Percentiles rank a stretch among this genome's conserved stretches.
phyloP scores from a whole-genome alignment of 176 grass and related monocot species.

The Eleusine indica region DNA sequence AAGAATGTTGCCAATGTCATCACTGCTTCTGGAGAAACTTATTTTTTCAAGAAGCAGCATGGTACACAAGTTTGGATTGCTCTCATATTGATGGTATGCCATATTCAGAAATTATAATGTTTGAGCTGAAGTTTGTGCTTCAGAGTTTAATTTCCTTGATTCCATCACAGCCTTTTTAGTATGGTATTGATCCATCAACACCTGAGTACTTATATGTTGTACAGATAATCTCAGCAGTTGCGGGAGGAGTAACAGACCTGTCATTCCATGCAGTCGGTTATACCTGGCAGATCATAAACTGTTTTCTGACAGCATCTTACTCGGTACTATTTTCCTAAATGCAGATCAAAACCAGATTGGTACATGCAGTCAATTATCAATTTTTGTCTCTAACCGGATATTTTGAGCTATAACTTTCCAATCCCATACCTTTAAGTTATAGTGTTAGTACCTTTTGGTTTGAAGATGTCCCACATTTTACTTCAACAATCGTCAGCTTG shows the following conservation, averaged over 20 bases:
- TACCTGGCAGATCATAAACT: conserved; percentile 89
- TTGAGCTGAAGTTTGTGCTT: background rate
- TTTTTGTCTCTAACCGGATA: conserved; percentile 17
- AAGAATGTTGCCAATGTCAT: conserved; percentile 96
- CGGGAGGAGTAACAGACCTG: conserved; percentile 86
- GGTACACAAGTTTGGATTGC: conserved; percentile 87
- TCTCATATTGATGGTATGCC: conserved; percentile 82
- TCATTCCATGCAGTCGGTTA: conserved; percentile 90
- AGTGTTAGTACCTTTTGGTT: conserved; percentile 1
- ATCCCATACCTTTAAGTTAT: background rate
- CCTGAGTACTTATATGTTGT: conserved; percentile 31
- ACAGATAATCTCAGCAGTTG: conserved; percentile 93
- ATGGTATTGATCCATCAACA: conserved; percentile 13
- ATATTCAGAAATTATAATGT: conserved; percentile 35
- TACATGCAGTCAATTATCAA: background rate
- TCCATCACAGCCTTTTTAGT: background rate
- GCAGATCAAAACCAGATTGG: background rate
- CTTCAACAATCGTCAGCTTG: conserved; percentile 35
- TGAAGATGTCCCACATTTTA: conserved; percentile 18
- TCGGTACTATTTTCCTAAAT: conserved; percentile 71
- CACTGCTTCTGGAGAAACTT: conserved; percentile 92
- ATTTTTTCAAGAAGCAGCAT: conserved; percentile 87
- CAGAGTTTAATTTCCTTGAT: background rate
- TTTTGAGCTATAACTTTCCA: conserved; percentile 12
- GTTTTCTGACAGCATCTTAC: conserved; percentile 92